A percentile compares a stretch with the other conserved stretches of the same genome.
Conservation (phyloP, 139 green algal genomes). For the Gonium pectorale region DNA sequence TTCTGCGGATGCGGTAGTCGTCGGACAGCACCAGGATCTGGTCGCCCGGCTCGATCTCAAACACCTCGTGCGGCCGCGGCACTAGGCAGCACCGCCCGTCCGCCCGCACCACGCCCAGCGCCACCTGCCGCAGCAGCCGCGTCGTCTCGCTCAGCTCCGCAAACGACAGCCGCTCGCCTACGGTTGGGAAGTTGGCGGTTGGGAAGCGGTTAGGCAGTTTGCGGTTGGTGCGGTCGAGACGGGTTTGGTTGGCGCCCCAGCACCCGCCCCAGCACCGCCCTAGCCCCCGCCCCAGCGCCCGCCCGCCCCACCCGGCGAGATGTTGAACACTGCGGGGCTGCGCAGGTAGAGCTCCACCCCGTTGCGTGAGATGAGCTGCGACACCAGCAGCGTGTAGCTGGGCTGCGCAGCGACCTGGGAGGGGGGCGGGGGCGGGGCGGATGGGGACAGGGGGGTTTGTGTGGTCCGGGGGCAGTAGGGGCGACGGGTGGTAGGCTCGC, state of each 20-base stretch:
- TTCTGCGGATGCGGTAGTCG: constrained; percentile 37
- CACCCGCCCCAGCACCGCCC: no score
- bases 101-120: constrained; percentile 46
- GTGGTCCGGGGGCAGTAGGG: no score
- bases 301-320: constrained; percentile 41
- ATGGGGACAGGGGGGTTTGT: not conserved
- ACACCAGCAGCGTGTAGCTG: constrained; percentile 43
- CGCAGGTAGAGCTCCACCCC: constrained; percentile 61
- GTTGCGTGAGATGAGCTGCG: constrained; percentile 35
- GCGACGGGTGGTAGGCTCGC: no score
- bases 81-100: constrained; percentile 40
- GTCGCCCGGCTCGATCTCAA: constrained; percentile 45
- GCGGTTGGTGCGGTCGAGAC: not conserved
- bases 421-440: not conserved
- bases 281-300: not conserved
- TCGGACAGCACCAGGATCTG: constrained; percentile 53
- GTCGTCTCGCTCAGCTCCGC: constrained; percentile 62
- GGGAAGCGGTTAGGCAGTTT: not conserved
- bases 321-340: constrained; percentile 62
- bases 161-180: constrained; percentile 57
- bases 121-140: constrained; percentile 57
- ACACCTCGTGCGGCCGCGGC: constrained; percentile 32
- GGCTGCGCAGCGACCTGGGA: constrained; percentile 56
- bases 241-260: no score
- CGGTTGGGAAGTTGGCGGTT: not conserved